Percentiles rank a stretch among this genome's conserved stretches.
These are phyloP conservation scores for Nepenthes gracilis DNA, from an alignment of 148 eudicot genomes.

Conservation along the genomic window DNA sequence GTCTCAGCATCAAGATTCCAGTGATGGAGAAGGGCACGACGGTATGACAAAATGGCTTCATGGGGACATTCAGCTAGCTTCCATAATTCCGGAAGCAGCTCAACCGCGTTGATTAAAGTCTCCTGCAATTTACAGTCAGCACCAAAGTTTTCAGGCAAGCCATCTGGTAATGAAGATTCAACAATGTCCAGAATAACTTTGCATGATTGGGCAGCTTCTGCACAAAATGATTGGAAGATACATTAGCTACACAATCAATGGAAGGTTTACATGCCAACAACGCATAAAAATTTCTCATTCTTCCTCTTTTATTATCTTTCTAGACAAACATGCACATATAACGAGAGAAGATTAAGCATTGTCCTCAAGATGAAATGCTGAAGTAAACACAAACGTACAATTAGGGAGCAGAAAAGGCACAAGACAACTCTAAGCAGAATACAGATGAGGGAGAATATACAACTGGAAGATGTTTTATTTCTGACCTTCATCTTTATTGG, in stretches of 20 bases:
- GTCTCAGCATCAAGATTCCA: constrained; percentile 74
- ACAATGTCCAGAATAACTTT: constrained; percentile 78
- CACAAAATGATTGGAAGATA: constrained; percentile 21
- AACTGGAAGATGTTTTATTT: too few species aligned
- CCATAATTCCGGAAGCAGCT: constrained; percentile 86
- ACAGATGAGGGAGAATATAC: too few species aligned
- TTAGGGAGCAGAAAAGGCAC: too few species aligned
- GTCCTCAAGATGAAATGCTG: too few species aligned
- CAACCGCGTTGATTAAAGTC: constrained; percentile 56
- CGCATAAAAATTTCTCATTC: not conserved
- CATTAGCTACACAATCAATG: constrained; percentile 15
- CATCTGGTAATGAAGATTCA: constrained; percentile 83
- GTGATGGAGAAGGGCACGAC: constrained; percentile 57
- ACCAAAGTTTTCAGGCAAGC: constrained; percentile 71
- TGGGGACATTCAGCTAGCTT: constrained; percentile 53
- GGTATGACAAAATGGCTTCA: constrained; percentile 62
- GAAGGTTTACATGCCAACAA: not conserved
- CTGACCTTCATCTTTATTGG: too few species aligned
- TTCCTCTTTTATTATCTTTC: too few species aligned
- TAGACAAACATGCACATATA: too few species aligned
- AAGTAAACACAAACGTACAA: too few species aligned
- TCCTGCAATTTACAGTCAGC: constrained; percentile 83
- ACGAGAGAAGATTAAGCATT: too few species aligned
- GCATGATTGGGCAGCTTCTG: constrained; percentile 98
- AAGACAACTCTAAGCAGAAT: too few species aligned